Base-by-base conservation (phyloP, 139 green algal genomes). In the Tetratostichococcus sp. region DNA sequence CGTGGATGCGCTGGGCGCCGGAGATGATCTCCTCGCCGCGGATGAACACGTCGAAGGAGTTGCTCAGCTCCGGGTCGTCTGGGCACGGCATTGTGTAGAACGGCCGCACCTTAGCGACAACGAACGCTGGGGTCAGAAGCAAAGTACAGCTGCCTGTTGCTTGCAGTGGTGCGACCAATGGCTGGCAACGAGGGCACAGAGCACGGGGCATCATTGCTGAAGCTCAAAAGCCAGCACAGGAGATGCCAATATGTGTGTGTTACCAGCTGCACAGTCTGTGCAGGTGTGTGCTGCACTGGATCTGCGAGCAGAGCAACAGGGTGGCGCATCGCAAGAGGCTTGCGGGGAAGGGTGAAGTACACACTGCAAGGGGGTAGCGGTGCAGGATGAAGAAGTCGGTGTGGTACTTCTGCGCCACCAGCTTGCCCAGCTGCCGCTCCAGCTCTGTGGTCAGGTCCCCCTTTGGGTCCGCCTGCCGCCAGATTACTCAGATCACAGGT, bases 31-130 rank as follows among this genome's bases (percentile, higher is more conserved):
- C 96, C 86, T 99, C 95, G 6, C 96, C 96, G 16, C 96, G 87
- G 72, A 99, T 98, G 86, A 99, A 99, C 30, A 99, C 90, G 81
- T 99, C 96, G 72, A 95, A 99, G 14, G 92, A 97, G 88, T 97
- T 98, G 84, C 86, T 94, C 85, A 97, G 97, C 35, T 76, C 43
- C 1, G 83, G 67, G 85, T 98, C 88, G 69, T 96, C 89, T 23
- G 89, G 82, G 80, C 83, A 93, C 22, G 94, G 94, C 96, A 99
- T 99, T 32, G 95, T 98, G 91, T 99, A 99, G 85, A 99, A 98
- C n/a, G 95, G 95, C 28, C 93, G 86, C 26, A 87, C 84, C 77
- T 82, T 71, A 4, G 23, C 23, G 23, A 11, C 19, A n/a, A 4
- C 11, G 58, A 11, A 66, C 8, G 8, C 39, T 50, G 8, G 39